Evolutionary conservation across 2,329 filamentous ascomycete species (phyloP).

Genomic region (Epichloe bromicola): DNA sequence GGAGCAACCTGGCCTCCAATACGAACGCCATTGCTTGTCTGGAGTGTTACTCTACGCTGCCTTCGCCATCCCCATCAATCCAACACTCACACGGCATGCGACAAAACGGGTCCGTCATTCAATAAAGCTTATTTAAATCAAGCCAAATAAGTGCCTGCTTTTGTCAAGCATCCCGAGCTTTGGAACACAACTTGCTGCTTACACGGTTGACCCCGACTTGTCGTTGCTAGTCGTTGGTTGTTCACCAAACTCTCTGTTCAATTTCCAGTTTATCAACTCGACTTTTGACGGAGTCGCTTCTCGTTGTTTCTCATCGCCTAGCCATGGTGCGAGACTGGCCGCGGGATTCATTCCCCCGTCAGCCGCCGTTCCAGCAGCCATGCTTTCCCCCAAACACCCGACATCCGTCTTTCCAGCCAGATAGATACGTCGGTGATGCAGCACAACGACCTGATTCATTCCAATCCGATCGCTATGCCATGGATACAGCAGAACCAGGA

Average conservation of each 20-base stretch:
- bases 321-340: conserved; percentile 29
- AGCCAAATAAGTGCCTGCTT: not conserved
- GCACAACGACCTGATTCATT: conserved; percentile 19
- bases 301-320: not conserved
- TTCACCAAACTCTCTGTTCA: not conserved
- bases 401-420: conserved; percentile 16
- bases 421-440: conserved; percentile 17
- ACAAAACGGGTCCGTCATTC: conserved; percentile 6
- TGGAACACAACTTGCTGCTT: not conserved
- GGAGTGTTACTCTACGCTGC: not conserved
- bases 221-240: not conserved
- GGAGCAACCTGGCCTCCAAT: not conserved
- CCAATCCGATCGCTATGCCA: conserved; percentile 16
- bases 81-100: conserved; percentile 11
- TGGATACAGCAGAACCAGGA: conserved; percentile 17
- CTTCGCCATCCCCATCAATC: not conserved
- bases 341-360: conserved; percentile 27
- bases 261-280: not conserved
- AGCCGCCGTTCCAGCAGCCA: conserved; percentile 15
- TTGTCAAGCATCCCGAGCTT: not conserved
- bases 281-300: not conserved
- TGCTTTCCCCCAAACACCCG: conserved; percentile 15
- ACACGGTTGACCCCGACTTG: not conserved
- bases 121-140: not conserved
- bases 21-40: not conserved